Evolutionary conservation across 2,329 filamentous ascomycete species (phyloP).

Genomic region (Colletotrichum scovillei): DNA sequence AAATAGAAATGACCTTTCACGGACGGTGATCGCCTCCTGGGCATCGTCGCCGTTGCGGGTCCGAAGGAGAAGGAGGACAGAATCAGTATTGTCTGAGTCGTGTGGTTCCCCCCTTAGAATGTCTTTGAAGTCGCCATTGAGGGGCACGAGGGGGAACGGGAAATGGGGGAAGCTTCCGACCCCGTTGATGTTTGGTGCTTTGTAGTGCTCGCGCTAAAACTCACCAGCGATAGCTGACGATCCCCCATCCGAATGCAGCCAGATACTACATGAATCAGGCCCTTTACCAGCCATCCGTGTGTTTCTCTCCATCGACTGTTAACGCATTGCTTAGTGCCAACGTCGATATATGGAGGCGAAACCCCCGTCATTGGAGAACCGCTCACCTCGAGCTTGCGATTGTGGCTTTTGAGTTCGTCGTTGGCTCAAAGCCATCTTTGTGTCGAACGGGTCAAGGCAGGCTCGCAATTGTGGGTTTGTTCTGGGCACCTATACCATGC

Average conservation of each 20-base stretch:
- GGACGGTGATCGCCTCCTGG: neutral
- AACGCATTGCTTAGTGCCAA: neutral
- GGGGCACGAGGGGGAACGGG: neutral
- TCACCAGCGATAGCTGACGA: neutral
- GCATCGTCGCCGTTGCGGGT: neutral
- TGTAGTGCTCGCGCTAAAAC: neutral
- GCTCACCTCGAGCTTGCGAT: neutral
- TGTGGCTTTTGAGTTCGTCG: conserved; percentile 15
- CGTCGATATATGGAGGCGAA: too few species aligned
- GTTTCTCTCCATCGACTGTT: neutral
- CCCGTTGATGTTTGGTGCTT: neutral
- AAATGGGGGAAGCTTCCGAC: neutral
- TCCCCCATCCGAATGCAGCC: neutral
- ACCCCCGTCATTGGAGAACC: neutral
- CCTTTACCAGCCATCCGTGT: neutral
- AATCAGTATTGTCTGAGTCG: neutral
- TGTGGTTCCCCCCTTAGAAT: neutral
- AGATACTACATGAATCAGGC: neutral
- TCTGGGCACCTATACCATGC: neutral
- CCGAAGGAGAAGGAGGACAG: too few species aligned
- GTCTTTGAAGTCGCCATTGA: neutral
- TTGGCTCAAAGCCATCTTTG: neutral
- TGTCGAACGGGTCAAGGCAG: neutral
- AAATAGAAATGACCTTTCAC: neutral
- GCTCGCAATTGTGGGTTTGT: neutral